Evolutionary conservation across 495 filamentous ascomycete species (phyloP).

Genomic region (Astrothelium subdiscretum): DNA sequence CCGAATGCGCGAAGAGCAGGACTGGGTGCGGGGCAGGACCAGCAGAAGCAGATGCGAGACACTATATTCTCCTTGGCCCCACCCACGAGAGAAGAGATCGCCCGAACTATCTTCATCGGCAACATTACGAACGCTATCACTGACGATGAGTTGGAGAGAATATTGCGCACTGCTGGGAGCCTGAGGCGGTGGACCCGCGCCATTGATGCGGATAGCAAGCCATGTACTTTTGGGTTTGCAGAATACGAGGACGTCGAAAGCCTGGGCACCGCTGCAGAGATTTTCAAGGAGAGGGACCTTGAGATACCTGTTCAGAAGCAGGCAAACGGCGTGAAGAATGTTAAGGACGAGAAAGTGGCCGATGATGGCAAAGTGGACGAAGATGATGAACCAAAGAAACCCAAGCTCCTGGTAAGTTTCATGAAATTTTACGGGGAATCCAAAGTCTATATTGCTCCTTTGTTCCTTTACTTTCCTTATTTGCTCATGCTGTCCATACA

Average conservation of each 20-base stretch:
- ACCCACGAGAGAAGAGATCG: constrained; percentile 79
- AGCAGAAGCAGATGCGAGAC: constrained; percentile 44
- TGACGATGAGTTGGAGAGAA: constrained; percentile 72
- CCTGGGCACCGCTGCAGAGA: constrained; percentile 73
- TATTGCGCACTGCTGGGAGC: constrained; percentile 66
- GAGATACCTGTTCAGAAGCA: constrained; percentile 75
- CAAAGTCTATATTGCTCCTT: constrained; percentile 8
- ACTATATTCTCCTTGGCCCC: constrained; percentile 68
- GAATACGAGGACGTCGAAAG: constrained; percentile 92
- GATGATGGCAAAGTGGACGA: constrained; percentile 35
- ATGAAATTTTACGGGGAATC: background rate
- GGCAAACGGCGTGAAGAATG: constrained; percentile 32
- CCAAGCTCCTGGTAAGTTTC: constrained; percentile 46
- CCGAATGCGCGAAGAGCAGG: constrained; percentile 23
- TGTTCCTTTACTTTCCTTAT: background rate
- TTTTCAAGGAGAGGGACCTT: constrained; percentile 57
- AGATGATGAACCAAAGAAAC: constrained; percentile 54
- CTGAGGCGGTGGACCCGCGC: constrained; percentile 77
- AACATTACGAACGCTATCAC: constrained; percentile 68
- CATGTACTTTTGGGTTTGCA: constrained; percentile 86
- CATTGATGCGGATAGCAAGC: constrained; percentile 70
- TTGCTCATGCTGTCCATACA: background rate
- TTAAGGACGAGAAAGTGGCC: constrained; percentile 13
- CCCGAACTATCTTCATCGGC: constrained; percentile 81
- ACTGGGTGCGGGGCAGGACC: constrained; percentile 46